A percentile compares a stretch with the other conserved stretches of the same genome.
phyloP scores from a whole-genome alignment of 2,329 filamentous ascomycete genomes.

The Aurifilum marmelostoma region DNA sequence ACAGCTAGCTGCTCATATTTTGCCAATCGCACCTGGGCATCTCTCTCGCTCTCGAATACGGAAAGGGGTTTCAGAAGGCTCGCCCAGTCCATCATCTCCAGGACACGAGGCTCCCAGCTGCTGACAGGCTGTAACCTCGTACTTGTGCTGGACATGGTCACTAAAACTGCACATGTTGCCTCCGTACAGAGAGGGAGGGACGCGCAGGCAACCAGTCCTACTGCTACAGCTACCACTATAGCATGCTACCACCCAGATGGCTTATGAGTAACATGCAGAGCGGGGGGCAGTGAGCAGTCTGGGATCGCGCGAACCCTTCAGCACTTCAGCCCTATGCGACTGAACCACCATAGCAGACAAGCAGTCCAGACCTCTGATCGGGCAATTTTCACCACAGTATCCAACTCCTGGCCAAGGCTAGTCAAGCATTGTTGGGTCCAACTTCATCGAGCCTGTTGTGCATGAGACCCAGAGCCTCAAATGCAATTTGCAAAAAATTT shows the following conservation, averaged over 20 bases:
- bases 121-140: background rate
- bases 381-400: background rate
- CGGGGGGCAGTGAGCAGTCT: background rate
- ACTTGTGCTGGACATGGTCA: background rate
- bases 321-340: slow-evolving; percentile 1
- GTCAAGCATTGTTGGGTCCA: background rate
- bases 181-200: background rate
- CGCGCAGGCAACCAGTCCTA: background rate
- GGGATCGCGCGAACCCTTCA: background rate
- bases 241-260: background rate
- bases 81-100: background rate
- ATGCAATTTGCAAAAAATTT: background rate
- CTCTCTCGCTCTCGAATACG: background rate
- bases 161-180: background rate
- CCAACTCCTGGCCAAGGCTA: background rate
- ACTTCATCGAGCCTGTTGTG: background rate
- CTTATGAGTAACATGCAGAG: slow-evolving; percentile 10
- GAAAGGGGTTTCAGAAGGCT: background rate
- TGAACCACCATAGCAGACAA: background rate
- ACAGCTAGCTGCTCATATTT: background rate
- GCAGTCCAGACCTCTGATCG: background rate
- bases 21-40: background rate
- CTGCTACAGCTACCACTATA: background rate
- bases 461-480: background rate
- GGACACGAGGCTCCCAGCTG: background rate